A percentile compares a stretch with the other conserved stretches of the same genome.
Conservation (phyloP, 148 eudicot species). For the Rhododendron kiyosumense region DNA sequence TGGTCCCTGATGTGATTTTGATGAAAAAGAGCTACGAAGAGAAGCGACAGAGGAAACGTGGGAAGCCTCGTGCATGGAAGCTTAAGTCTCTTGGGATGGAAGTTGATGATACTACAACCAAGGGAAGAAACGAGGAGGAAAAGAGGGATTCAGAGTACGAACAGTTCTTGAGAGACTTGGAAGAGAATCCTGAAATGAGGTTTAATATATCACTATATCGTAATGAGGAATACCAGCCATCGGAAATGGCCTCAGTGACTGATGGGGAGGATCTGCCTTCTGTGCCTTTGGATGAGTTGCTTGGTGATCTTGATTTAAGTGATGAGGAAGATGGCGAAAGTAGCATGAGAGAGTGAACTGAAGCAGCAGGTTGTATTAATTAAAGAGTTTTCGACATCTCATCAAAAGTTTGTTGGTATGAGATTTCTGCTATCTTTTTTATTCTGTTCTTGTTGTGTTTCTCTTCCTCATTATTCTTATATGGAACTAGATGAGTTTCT, state of each 20-base stretch:
- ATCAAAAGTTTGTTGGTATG: neutral
- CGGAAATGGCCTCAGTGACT: slow-evolving; percentile 44
- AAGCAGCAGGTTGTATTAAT: neutral
- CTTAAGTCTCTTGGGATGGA: slow-evolving; percentile 68
- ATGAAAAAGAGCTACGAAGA: slow-evolving; percentile 78
- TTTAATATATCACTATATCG: slow-evolving; percentile 56
- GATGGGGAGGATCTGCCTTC: slow-evolving; percentile 63
- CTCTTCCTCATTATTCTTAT: neutral
- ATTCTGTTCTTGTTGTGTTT: neutral
- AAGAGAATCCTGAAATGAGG: slow-evolving; percentile 74
- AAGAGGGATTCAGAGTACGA: slow-evolving; percentile 58
- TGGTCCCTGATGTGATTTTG: slow-evolving; percentile 52
- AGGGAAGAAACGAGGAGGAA: slow-evolving; percentile 41
- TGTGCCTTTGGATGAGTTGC: slow-evolving; percentile 63
- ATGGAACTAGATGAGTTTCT: neutral
- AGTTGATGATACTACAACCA: slow-evolving; percentile 32
- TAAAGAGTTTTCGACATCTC: neutral
- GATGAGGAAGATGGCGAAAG: slow-evolving; percentile 35
- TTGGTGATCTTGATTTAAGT: slow-evolving; percentile 54
- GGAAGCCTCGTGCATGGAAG: slow-evolving; percentile 75
- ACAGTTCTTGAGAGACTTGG: slow-evolving; percentile 57
- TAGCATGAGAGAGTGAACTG: slow-evolving; percentile 46
- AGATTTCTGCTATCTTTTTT: neutral
- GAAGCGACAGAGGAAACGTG: slow-evolving; percentile 51
- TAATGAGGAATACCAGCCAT: slow-evolving; percentile 53